Evolutionary conservation across 495 filamentous ascomycete genomes (phyloP), one percentile per base, ranked within the genome.

Genomic region (Penicillium canescens): DNA sequence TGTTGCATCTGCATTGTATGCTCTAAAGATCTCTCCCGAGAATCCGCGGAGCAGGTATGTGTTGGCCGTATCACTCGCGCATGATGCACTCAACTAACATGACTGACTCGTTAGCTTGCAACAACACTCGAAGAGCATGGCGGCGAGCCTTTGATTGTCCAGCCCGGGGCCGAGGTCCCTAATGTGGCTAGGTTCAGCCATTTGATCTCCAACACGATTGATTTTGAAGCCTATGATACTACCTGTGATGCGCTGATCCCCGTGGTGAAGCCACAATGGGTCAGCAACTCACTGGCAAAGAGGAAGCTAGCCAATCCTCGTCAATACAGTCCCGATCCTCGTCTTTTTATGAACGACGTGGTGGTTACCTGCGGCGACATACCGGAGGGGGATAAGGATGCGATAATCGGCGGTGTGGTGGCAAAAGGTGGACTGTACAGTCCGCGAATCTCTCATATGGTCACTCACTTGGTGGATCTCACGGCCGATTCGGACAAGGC

Each of bases 401-500:
- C 91, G 0, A 96, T 99, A 48, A 83, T 88, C 43, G 94, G 91
- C 3, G 94, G 90, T 4, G 89, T 96, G 4, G 70, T 95, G 55
- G 93, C 95, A 0, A 87, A 95, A 72, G 94, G 94, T 26, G 94
- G 94, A 37, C 78, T 88, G 65, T 89, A 91, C 60, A 85, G 84
- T 16, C 78, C 81, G 48, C 75, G 79, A 37, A 62, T 96, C 14
- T 85, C 86, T 8, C 87, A 82, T 39, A 61, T 83, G 60, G 88
- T 88, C 7, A 99, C 94, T 2, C 94, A 99, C 70, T 78, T 98
- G 54, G 91, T 96, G 33, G 91, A 95, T 6, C 70, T 96, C 59
- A 87, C 85, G 4, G 72, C 87, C 66, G 87, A 92, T 8, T 74
- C 87, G 35, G 78, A 83, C 2, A 94, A 91, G 69, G 92, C 90